A percentile compares a stretch with the other conserved stretches of the same genome.
Conservation (phyloP, 805 yeast genomes). For the Cyberlindnera samutprakarnensis region DNA sequence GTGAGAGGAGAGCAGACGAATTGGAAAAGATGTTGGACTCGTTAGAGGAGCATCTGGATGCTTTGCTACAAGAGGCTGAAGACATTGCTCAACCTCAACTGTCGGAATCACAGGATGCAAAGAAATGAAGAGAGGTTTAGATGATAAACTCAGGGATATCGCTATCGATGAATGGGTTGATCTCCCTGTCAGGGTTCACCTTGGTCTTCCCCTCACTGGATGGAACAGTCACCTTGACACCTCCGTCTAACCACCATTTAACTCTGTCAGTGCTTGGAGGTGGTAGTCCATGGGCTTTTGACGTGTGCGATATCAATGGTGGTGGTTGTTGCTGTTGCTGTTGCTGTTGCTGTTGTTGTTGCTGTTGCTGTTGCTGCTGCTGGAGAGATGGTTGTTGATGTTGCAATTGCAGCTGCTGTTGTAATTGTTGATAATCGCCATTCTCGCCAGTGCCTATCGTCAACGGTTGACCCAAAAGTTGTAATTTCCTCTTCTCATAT, state of each 20-base stretch:
- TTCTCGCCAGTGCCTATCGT: too few species aligned
- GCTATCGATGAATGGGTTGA: conserved; percentile 63
- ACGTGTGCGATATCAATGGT: background rate
- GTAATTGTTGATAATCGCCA: too few species aligned
- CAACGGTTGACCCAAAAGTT: conserved; percentile 4
- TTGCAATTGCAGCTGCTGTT: too few species aligned
- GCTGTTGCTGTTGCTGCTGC: too few species aligned
- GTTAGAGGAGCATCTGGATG: conserved; percentile 58
- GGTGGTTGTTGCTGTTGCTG: conserved; percentile 6
- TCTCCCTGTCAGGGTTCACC: conserved; percentile 60
- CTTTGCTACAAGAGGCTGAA: conserved; percentile 43
- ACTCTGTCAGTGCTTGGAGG: conserved; percentile 79
- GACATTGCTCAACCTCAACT: conserved; percentile 2
- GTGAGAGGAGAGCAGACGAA: conserved; percentile 55
- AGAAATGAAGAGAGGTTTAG: background rate
- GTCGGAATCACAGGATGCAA: background rate
- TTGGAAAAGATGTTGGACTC: conserved; percentile 60
- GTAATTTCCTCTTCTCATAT: conserved; percentile 37
- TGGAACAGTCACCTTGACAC: conserved; percentile 50
- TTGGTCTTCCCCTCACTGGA: conserved; percentile 30
- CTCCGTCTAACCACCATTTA: conserved; percentile 92
- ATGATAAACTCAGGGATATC: conserved; percentile 24
- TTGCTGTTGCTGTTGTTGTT: too few species aligned
- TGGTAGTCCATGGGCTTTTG: conserved; percentile 46
- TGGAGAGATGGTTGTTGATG: too few species aligned